These are phyloP conservation scores for Xylaria sp. DNA, from an alignment of 2,329 filamentous ascomycete genomes.

Conservation along the genomic window DNA sequence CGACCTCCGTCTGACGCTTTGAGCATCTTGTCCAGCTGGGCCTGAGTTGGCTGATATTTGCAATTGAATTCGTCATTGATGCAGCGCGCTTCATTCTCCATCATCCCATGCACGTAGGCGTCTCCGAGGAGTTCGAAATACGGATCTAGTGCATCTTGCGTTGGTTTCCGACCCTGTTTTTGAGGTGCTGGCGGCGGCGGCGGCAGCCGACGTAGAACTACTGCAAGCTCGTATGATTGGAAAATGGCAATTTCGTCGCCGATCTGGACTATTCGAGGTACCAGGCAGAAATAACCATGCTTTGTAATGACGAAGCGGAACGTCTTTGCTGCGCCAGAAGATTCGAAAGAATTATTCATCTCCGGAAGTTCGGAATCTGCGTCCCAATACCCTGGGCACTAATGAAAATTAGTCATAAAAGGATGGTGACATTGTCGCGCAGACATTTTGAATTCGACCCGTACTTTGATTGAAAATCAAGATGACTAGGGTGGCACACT, in stretches of 20 bases:
- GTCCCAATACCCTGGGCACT: conserved; percentile 35
- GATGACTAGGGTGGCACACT: background rate
- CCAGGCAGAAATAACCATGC: conserved; percentile 43
- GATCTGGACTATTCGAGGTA: conserved; percentile 31
- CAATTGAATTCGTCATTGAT: conserved; percentile 42
- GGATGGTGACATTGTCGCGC: background rate
- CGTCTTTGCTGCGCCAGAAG: conserved; percentile 27
- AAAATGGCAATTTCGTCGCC: conserved; percentile 40
- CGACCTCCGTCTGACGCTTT: conserved; percentile 32
- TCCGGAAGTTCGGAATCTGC: background rate
- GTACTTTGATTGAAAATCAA: background rate
- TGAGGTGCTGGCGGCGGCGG: background rate
- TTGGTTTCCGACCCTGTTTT: background rate
- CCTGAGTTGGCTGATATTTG: conserved; percentile 35
- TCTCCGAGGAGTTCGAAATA: conserved; percentile 43
- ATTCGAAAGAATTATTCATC: conserved; percentile 34
- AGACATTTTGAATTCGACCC: background rate
- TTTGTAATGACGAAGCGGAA: conserved; percentile 42
- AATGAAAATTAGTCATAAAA: background rate
- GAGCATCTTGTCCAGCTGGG: conserved; percentile 32
- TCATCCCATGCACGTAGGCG: conserved; percentile 43
- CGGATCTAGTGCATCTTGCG: background rate
- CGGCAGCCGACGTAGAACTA: conserved; percentile 30
- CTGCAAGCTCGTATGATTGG: conserved; percentile 33
- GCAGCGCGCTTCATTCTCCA: conserved; percentile 41